These are phyloP conservation scores for Fusarium sacchari DNA, from an alignment of 2,329 filamentous ascomycete genomes.

Conservation along the genomic window DNA sequence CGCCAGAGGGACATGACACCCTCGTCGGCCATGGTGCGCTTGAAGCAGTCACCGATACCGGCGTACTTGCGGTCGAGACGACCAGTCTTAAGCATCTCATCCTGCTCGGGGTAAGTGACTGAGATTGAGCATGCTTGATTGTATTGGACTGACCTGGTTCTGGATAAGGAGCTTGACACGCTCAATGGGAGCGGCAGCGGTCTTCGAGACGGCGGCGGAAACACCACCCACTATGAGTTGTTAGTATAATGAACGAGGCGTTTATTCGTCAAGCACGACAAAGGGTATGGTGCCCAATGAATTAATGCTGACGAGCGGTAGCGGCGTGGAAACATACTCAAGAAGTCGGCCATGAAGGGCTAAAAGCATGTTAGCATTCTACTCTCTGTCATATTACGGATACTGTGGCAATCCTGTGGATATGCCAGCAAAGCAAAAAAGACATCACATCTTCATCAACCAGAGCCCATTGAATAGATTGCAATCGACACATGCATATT, in stretches of 20 bases:
- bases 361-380: conserved; percentile 52
- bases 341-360: conserved; percentile 97
- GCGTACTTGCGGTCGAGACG: conserved; percentile 98
- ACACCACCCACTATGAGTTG: conserved; percentile 91
- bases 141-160: conserved; percentile 85
- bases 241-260: conserved; percentile 22
- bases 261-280: conserved; percentile 8
- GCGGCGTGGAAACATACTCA: conserved; percentile 78
- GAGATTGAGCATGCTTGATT: not conserved
- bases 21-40: conserved; percentile 87
- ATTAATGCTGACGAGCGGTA: conserved; percentile 20
- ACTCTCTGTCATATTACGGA: not conserved
- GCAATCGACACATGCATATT: not conserved
- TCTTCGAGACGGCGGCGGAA: conserved; percentile 99
- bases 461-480: not conserved
- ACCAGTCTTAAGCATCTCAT: conserved; percentile 99
- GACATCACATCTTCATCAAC: not conserved
- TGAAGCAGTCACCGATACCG: conserved; percentile 96
- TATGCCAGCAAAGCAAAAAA: conserved; percentile 11
- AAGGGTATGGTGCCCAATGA: not conserved
- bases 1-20: conserved; percentile 97
- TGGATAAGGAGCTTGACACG: conserved; percentile 99
- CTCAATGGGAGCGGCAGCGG: conserved; percentile 99
- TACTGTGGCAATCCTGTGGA: not conserved
- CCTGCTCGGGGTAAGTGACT: conserved; percentile 65